Conservation (phyloP, 257 asterid species). For the Nicotiana undulata region DNA sequence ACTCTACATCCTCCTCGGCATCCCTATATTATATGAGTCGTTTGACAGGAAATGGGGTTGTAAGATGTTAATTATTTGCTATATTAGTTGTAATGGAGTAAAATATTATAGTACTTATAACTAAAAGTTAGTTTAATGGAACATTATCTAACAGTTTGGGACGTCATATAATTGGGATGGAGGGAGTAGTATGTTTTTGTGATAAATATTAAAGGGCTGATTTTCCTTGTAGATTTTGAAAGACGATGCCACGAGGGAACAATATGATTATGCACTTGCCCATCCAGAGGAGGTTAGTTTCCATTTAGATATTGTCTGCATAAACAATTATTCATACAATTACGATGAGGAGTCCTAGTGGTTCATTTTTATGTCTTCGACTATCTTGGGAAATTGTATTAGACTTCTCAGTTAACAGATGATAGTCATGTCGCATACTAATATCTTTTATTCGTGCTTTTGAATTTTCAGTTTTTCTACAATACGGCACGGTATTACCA, state of each 20-base stretch:
- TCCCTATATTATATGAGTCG: neutral
- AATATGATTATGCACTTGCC: conserved; percentile 92
- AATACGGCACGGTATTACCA: conserved; percentile 89
- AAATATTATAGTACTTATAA: neutral
- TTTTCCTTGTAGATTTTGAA: conserved; percentile 59
- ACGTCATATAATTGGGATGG: neutral
- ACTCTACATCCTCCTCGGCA: too few relatives aligned
- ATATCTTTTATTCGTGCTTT: conserved; percentile 9
- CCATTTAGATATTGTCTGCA: neutral
- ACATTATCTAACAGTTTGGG: neutral
- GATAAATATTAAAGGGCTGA: neutral
- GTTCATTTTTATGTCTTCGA: neutral
- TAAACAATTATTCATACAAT: neutral
- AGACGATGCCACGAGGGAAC: conserved; percentile 93
- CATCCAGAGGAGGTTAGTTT: conserved; percentile 91
- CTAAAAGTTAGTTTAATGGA: neutral
- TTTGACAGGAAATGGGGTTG: neutral
- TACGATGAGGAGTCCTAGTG: neutral
- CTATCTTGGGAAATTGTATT: neutral
- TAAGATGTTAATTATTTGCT: too few relatives aligned
- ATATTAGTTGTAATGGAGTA: neutral
- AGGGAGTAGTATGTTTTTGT: neutral
- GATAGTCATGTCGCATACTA: neutral
- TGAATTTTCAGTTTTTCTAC: conserved; percentile 57
- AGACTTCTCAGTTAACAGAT: neutral